Base-by-base conservation (phyloP, 225 moss, liverwort and hornwort species). In the Pleurozium schreberi region DNA sequence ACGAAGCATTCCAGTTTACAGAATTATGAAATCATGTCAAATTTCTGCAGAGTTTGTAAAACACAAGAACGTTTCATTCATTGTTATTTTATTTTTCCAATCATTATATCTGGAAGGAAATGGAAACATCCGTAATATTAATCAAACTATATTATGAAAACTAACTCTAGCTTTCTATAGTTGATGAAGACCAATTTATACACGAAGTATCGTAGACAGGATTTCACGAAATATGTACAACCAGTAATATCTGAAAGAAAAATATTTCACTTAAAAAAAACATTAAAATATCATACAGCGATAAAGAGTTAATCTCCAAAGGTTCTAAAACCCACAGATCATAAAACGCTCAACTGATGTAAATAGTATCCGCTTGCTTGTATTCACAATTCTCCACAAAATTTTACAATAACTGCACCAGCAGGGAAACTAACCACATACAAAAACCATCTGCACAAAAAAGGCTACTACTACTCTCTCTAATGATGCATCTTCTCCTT, bases 401-500 rank as follows among this genome's bases (percentile, higher is more conserved):
- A 77, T 43, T 71, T 86, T 86, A 86, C 90, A 92, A 28, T 12
- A 36, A 80, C 30, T 66, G 18, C 31, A 28, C 8, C 0, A 4
- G 60, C 80, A 75, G 19, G 2, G 3, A 77, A 45, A 40, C 13
- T 5, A 28, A 28, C 15, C 49, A 11, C 27, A 9, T 31, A 7
- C 49, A 61, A n/a, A n/a, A 58, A 11, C 2, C 65, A 31, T 85
- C 12, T 30, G 21, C 21, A 64, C 12, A 26, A 68, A 50, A 22
- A 60, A 9, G 0, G 19, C 9, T 31, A 10, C 14, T 20, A 34
- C 11, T 13, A n/a, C 10, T 12, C 3, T 5, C 11, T 83, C 86
- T 90, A 90, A 2, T 86, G 89, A 21, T 89, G 91, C 13, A 93
- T 7, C 68, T 93, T 93, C 2, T 93, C 90, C 88, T 93, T 93